Percentiles rank a stretch among this genome's conserved stretches.
Evolutionary conservation across 2,329 filamentous ascomycete genomes (phyloP).

Genomic region (Pseudocercospora crystallina): DNA sequence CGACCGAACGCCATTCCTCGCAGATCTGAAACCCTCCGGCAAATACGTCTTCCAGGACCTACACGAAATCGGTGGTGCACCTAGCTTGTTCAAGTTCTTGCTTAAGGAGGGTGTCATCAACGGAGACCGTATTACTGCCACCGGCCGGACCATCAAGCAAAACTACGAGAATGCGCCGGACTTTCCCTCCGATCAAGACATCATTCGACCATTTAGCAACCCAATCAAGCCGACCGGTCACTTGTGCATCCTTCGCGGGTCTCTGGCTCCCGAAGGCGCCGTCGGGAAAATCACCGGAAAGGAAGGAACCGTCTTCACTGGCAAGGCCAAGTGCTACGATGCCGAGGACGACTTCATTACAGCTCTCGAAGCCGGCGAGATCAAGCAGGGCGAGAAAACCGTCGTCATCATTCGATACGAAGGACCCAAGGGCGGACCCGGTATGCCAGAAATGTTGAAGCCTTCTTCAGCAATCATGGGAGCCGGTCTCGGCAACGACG

Average conservation of each 20-base stretch:
- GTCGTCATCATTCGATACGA: conserved; percentile 75
- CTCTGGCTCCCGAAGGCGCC: conserved; percentile 66
- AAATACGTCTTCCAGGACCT: conserved; percentile 63
- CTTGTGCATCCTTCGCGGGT: conserved; percentile 70
- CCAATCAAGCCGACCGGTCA: conserved; percentile 72
- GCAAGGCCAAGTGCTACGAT: conserved; percentile 70
- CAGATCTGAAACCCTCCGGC: conserved; percentile 53
- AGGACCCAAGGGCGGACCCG: conserved; percentile 70
- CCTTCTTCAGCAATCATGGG: conserved; percentile 73
- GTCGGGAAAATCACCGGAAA: conserved; percentile 78
- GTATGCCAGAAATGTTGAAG: conserved; percentile 76
- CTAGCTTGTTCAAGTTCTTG: conserved; percentile 51
- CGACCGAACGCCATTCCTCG: conserved; percentile 51
- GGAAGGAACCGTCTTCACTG: conserved; percentile 66
- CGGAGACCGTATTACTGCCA: conserved; percentile 51
- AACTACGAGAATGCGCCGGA: conserved; percentile 57
- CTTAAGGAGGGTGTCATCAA: conserved; percentile 51
- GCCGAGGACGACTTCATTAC: conserved; percentile 67
- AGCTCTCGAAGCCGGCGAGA: conserved; percentile 65
- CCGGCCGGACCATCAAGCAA: conserved; percentile 51
- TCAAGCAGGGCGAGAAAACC: conserved; percentile 74
- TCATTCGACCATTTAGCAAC: conserved; percentile 66
- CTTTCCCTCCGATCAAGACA: conserved; percentile 68
- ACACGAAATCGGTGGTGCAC: conserved; percentile 52
- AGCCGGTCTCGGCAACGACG: conserved; percentile 68